Evolutionary conservation across 441 rosid genomes (phyloP), one percentile per base, ranked within the genome.

Genomic region (Viola pubescens): DNA sequence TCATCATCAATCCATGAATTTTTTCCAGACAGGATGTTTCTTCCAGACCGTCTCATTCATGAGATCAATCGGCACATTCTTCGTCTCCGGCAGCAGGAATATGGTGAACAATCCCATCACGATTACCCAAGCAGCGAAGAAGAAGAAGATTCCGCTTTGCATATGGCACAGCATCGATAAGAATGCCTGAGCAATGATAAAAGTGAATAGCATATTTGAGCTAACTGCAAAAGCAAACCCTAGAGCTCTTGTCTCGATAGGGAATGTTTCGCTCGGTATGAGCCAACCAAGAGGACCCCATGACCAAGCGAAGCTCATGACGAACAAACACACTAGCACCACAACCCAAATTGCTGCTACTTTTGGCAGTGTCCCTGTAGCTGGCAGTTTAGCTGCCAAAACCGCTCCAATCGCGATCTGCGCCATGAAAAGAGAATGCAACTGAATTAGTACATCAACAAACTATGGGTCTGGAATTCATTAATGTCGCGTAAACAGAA

Each of bases 251-350:
- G 84, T 85, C 75, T 83, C 84, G 4, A 80, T 57, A 49, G 84
- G 89, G 66, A 83, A 82, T 7, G 79, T 82, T 69, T 83, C 86
- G 9, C 84, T 86, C 0, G 84, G 89, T 40, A 83, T 86, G 34
- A 86, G 39, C 88, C 94, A 86, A 7, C 86, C 94, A 0, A 86
- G 70, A 8, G 85, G 89, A 1, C 90, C 86, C 84, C 90, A 86
- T 12, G 90, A 84, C 92, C 92, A 83, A 3, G 92, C 89, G 16
- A 79, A 83, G 0, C 72, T 59, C 76, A 73, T 77, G 4, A 85
- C 90, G 47, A 70, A 83, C 2, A 68, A 3, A 47, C 88, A 85
- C 59, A 85, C 87, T 48, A 80, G 67, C 2, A 70, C 7, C 55
- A 83, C 95, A 16, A 82, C 85, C 0, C 64, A 1, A 4, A 26